Evolutionary conservation across 2,329 filamentous ascomycete species (phyloP).

Genomic region (Plectosphaerella cucumerina): DNA sequence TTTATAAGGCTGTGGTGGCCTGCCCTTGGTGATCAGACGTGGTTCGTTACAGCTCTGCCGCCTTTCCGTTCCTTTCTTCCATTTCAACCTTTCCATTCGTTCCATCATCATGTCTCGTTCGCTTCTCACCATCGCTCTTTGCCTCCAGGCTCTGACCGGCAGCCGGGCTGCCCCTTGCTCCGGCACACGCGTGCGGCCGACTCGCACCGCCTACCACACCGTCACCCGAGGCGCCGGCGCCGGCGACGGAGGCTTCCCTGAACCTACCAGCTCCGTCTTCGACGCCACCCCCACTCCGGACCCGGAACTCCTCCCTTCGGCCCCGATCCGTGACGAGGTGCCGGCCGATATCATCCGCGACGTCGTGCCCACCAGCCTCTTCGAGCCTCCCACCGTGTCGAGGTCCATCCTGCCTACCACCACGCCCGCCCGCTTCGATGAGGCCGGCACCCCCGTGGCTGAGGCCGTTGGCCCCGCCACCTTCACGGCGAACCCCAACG

Average conservation of each 20-base stretch:
- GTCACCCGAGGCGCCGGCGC: not conserved
- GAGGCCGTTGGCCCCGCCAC: constrained; percentile 14
- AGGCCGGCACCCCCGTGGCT: constrained; percentile 23
- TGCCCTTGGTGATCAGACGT: not conserved
- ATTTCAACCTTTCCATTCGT: not conserved
- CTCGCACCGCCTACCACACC: not conserved
- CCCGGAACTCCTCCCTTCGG: not conserved
- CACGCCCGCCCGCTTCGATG: not conserved
- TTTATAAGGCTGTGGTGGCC: too few relatives aligned
- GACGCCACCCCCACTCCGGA: not conserved
- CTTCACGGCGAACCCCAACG: constrained; percentile 22
- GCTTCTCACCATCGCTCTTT: constrained; percentile 1
- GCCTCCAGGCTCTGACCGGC: not conserved
- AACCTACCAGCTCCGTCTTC: too few relatives aligned
- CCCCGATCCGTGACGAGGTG: not conserved
- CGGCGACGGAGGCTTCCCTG: not conserved
- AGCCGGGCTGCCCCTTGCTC: constrained; percentile 1
- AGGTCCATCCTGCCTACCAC: not conserved
- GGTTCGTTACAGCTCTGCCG: not conserved
- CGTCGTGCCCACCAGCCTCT: not conserved
- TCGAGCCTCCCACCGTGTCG: not conserved
- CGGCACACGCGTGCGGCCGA: not conserved
- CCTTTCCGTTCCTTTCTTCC: not conserved
- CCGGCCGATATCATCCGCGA: not conserved
- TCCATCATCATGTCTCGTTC: not conserved